Percentiles rank a stretch among this genome's conserved stretches.
These are phyloP conservation scores for Diplodia intermedia DNA, from an alignment of 2,329 filamentous ascomycete genomes.

Conservation along the genomic window DNA sequence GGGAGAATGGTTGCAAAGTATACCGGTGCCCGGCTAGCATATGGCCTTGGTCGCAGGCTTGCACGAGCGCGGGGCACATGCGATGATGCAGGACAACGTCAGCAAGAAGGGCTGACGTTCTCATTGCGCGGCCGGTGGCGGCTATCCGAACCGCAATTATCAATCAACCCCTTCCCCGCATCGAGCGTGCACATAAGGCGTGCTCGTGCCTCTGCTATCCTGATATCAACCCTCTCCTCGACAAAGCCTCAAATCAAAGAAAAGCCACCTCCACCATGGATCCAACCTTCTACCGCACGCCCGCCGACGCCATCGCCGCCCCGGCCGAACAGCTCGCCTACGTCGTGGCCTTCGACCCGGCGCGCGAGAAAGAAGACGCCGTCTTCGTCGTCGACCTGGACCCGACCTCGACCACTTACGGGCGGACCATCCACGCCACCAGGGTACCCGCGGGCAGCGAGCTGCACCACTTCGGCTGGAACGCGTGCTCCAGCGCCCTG, in stretches of 20 bases:
- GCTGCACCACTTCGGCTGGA: slow-evolving; percentile 19
- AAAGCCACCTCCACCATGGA: not conserved
- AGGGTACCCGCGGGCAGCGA: slow-evolving; percentile 2
- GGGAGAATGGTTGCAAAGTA: not conserved
- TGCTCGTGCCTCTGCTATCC: not conserved
- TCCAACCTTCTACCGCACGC: slow-evolving; percentile 12
- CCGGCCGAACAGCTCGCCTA: slow-evolving; percentile 13
- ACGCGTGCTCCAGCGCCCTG: slow-evolving; percentile 15
- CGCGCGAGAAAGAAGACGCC: not conserved
- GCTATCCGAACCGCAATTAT: not conserved
- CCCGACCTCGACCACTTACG: not conserved
- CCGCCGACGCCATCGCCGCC: slow-evolving; percentile 11
- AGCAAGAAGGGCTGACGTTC: too few species aligned
- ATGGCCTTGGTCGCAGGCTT: too few species aligned
- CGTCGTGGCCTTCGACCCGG: slow-evolving; percentile 2
- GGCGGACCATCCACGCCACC: not conserved
- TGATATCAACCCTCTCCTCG: not conserved
- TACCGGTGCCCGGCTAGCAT: too few species aligned
- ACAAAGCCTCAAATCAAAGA: not conserved
- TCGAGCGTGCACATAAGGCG: not conserved
- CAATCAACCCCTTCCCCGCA: not conserved
- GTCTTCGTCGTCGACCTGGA: slow-evolving; percentile 15
- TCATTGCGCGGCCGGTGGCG: not conserved
- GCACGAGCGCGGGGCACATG: not conserved
- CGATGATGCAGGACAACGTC: not conserved